These are phyloP conservation scores for Wickerhamomyces canadensis DNA, from an alignment of 805 yeast species.

Conservation along the genomic window DNA sequence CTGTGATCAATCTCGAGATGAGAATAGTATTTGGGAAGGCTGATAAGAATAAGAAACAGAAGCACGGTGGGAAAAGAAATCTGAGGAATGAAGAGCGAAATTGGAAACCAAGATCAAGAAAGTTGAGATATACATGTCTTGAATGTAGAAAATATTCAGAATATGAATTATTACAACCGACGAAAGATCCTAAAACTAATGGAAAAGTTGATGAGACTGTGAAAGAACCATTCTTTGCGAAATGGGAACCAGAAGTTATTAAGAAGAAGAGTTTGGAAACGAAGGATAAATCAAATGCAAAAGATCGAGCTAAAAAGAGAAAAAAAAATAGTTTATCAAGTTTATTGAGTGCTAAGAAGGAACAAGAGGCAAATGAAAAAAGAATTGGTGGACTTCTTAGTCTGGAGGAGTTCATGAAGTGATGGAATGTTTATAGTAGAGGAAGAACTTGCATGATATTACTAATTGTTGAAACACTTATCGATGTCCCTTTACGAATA, in stretches of 20 bases:
- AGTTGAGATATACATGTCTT: constrained; percentile 23
- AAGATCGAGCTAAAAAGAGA: constrained; percentile 41
- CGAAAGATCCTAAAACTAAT: neutral
- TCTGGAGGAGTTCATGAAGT: constrained; percentile 46
- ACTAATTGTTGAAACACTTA: too few relatives aligned
- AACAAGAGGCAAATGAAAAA: constrained; percentile 27
- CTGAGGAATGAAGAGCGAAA: neutral
- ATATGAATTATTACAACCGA: constrained; percentile 13
- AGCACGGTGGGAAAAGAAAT: neutral
- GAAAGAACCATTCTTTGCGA: constrained; percentile 19
- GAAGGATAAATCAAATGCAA: constrained; percentile 17
- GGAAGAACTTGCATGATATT: too few relatives aligned
- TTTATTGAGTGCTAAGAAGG: constrained; percentile 37
- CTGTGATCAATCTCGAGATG: constrained; percentile 9
- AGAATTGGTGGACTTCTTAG: constrained; percentile 33
- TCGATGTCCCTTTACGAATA: too few relatives aligned
- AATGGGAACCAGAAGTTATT: constrained; percentile 16
- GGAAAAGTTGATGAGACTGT: neutral
- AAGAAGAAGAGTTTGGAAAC: constrained; percentile 10
- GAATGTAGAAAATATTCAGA: constrained; percentile 20
- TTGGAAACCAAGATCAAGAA: constrained; percentile 15
- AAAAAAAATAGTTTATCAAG: constrained; percentile 38
- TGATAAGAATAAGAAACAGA: constrained; percentile 4
- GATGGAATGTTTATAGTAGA: too few relatives aligned
- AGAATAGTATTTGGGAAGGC: constrained; percentile 12